phyloP scores from a whole-genome alignment of 305 asterid species.

The Fraxinus dipetala region DNA sequence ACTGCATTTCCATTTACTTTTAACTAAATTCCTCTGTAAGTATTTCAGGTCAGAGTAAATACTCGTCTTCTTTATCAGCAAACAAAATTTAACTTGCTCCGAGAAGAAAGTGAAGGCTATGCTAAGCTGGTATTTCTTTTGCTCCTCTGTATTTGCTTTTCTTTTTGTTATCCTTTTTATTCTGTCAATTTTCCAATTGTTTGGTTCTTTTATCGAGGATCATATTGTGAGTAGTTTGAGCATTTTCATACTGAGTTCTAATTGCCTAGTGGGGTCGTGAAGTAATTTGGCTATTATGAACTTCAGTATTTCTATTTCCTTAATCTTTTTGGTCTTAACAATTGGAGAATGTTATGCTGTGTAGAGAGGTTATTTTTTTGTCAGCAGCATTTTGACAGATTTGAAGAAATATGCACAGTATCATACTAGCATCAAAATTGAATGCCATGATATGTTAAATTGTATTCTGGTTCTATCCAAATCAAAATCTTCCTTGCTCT shows the following conservation, averaged over 20 bases:
- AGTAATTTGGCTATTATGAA: background rate
- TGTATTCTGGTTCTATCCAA: background rate
- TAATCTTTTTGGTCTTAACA: background rate
- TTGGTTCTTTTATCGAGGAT: background rate
- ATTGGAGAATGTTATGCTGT: background rate
- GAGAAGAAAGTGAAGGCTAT: conserved; percentile 98
- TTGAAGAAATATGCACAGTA: background rate
- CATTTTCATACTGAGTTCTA: background rate
- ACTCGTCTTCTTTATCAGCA: conserved; percentile 99
- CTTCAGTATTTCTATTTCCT: conserved; percentile 3
- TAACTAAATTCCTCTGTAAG: conserved; percentile 14
- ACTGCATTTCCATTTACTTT: conserved; percentile 13
- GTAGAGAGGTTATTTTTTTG: background rate
- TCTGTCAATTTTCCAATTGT: background rate
- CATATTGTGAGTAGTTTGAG: conserved; percentile 12
- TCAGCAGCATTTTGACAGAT: background rate
- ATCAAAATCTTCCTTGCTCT: background rate
- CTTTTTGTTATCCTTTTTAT: conserved; percentile 8
- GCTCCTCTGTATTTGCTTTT: background rate
- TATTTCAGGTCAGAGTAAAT: conserved; percentile 88
- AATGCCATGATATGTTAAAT: background rate
- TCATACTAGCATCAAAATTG: background rate
- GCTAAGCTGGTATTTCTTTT: conserved; percentile 76
- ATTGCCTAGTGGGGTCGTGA: background rate
- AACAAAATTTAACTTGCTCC: conserved; percentile 92